Evolutionary conservation across 2,329 filamentous ascomycete species (phyloP).

Genomic region (Niveomyces coronatus): DNA sequence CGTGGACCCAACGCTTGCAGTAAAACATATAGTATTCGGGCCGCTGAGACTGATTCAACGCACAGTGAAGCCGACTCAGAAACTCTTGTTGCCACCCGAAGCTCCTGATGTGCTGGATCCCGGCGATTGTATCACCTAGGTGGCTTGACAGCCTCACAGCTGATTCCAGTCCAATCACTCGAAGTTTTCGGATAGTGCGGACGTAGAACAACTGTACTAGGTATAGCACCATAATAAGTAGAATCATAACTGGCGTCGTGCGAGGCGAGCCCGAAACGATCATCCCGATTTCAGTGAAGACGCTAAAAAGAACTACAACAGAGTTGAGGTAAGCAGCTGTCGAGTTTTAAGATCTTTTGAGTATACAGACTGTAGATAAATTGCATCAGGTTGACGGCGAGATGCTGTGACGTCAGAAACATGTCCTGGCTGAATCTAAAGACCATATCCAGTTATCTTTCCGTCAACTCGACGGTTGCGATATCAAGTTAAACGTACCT

Average conservation of each 20-base stretch:
- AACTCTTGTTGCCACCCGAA: slow-evolving; percentile 19
- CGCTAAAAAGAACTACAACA: slow-evolving; percentile 21
- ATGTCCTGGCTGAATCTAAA: slow-evolving; percentile 6
- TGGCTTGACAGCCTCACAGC: slow-evolving; percentile 32
- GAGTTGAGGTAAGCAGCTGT: neutral
- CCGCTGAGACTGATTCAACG: slow-evolving; percentile 24
- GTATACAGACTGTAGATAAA: neutral
- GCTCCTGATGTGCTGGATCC: slow-evolving; percentile 16
- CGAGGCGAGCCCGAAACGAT: slow-evolving; percentile 33
- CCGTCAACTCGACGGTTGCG: too few relatives aligned
- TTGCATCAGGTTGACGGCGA: neutral
- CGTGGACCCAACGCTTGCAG: slow-evolving; percentile 34
- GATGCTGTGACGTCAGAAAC: neutral
- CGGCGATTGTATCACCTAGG: slow-evolving; percentile 25
- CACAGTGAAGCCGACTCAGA: slow-evolving; percentile 29
- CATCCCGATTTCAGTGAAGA: slow-evolving; percentile 31
- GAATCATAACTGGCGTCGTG: slow-evolving; percentile 32
- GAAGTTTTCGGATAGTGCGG: slow-evolving; percentile 43
- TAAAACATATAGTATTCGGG: slow-evolving; percentile 27
- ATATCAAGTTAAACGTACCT: neutral
- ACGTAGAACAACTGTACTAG: slow-evolving; percentile 22
- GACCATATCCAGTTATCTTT: neutral
- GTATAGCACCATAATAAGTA: slow-evolving; percentile 13
- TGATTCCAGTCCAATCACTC: slow-evolving; percentile 42
- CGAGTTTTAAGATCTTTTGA: neutral